Evolutionary conservation across 108 stramenopile species (phyloP).

Genomic region (Discostella pseudostelligera): DNA sequence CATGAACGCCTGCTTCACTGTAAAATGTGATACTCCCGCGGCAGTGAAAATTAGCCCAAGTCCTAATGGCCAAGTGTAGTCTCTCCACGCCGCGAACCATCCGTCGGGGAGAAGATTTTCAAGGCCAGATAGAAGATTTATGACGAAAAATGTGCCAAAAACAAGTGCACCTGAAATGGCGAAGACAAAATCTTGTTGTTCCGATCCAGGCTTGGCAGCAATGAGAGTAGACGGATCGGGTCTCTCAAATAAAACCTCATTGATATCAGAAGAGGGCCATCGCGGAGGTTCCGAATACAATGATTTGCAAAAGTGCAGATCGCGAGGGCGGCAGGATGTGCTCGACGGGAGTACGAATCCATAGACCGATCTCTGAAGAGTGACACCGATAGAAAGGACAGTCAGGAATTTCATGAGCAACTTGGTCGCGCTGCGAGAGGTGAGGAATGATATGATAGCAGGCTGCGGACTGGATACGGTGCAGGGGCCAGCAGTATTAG

Average conservation of each 20-base stretch:
- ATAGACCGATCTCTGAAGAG: not conserved
- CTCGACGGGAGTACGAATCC: slow-evolving; percentile 11
- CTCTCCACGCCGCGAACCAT: slow-evolving; percentile 59
- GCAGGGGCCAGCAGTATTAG: no score
- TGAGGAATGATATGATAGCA: not conserved
- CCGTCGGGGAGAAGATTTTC: slow-evolving; percentile 59
- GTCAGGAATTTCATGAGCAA: slow-evolving; percentile 3
- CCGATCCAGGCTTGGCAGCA: slow-evolving; percentile 46
- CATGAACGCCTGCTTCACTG: slow-evolving; percentile 63
- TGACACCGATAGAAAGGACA: not conserved
- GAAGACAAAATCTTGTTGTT: slow-evolving; percentile 50
- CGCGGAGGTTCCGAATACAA: slow-evolving; percentile 13
- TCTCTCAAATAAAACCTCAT: slow-evolving; percentile 28
- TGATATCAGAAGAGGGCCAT: not conserved
- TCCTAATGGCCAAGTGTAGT: slow-evolving; percentile 65
- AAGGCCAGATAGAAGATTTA: slow-evolving; percentile 42
- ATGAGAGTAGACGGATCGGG: slow-evolving; percentile 72
- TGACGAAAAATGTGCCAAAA: slow-evolving; percentile 48
- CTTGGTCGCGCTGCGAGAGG: not conserved
- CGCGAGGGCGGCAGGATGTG: not conserved
- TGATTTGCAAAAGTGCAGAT: no score
- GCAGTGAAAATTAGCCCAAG: slow-evolving; percentile 72
- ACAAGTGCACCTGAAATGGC: slow-evolving; percentile 48
- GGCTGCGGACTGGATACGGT: no score
- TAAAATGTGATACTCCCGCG: slow-evolving; percentile 82